A percentile compares a stretch with the other conserved stretches of the same genome.
Conservation (phyloP, 163 green algal genomes). For the Volvox carteri region DNA sequence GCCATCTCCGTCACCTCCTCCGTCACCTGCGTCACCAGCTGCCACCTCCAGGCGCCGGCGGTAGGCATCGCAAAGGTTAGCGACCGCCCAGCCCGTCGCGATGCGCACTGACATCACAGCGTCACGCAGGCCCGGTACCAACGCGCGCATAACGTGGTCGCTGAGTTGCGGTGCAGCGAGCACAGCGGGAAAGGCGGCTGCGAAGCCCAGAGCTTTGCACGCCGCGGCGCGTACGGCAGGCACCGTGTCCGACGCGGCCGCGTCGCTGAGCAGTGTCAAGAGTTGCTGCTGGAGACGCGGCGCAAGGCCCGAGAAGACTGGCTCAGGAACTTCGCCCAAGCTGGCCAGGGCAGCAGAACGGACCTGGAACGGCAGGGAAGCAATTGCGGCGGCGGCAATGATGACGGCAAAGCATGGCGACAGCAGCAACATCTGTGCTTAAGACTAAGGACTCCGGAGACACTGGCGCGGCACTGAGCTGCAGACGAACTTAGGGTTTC, state of each 20-base stretch:
- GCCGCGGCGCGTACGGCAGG: conserved; percentile 67
- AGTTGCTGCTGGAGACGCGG: conserved; percentile 37
- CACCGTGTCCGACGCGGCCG: conserved; percentile 49
- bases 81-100: conserved; percentile 72
- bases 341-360: conserved; percentile 58
- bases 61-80: conserved; percentile 74
- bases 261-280: conserved; percentile 31
- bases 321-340: conserved; percentile 48
- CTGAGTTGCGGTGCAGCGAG: conserved; percentile 1
- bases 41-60: conserved; percentile 39
- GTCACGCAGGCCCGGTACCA: conserved; percentile 50
- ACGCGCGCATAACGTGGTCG: conserved; percentile 4
- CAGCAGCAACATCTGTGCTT: too few species aligned
- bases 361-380: conserved; percentile 59
- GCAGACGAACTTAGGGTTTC: too few species aligned
- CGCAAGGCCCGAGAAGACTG: conserved; percentile 32
- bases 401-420: too few species aligned
- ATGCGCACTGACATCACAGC: conserved; percentile 73
- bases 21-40: too few species aligned
- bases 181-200: conserved; percentile 36
- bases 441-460: too few species aligned
- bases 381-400: too few species aligned
- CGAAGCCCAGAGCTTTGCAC: conserved; percentile 67
- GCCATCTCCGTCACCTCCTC: not conserved
- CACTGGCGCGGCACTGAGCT: too few species aligned